Conservation (phyloP, 805 yeast genomes). For the Scheffersomyces spartinae region DNA sequence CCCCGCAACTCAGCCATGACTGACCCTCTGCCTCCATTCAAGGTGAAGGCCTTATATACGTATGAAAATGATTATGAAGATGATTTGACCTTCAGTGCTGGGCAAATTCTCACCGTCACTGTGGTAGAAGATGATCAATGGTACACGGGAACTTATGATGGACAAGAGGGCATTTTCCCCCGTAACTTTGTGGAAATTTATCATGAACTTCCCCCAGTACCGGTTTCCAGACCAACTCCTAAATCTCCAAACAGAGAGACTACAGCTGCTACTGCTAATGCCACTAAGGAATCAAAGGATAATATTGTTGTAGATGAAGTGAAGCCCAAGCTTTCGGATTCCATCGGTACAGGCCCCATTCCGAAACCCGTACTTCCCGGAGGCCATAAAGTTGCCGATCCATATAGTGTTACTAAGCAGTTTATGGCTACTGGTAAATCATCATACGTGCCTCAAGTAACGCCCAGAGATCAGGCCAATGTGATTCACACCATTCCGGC, state of each 20-base stretch:
- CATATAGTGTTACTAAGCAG: constrained; percentile 41
- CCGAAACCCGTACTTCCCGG: constrained; percentile 17
- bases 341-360: constrained; percentile 30
- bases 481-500: constrained; percentile 18
- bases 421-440: constrained; percentile 47
- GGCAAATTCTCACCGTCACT: constrained; percentile 63
- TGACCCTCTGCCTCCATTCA: constrained; percentile 6
- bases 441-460: constrained; percentile 42
- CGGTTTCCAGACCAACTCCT: constrained; percentile 5
- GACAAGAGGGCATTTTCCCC: constrained; percentile 77
- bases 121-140: constrained; percentile 86
- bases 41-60: constrained; percentile 9
- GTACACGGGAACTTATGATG: constrained; percentile 64
- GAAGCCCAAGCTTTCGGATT: constrained; percentile 32
- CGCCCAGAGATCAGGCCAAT: constrained; percentile 26
- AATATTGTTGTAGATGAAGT: neutral
- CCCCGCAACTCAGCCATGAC: no score
- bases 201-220: constrained; percentile 5
- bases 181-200: constrained; percentile 56
- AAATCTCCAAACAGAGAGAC: neutral
- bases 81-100: constrained; percentile 62
- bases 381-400: constrained; percentile 25
- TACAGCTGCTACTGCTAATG: constrained; percentile 1
- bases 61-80: constrained; percentile 73
- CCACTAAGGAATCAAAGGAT: constrained; percentile 3